phyloP scores from a whole-genome alignment of 2,329 filamentous ascomycete species.

The Colletotrichum spinosum region DNA sequence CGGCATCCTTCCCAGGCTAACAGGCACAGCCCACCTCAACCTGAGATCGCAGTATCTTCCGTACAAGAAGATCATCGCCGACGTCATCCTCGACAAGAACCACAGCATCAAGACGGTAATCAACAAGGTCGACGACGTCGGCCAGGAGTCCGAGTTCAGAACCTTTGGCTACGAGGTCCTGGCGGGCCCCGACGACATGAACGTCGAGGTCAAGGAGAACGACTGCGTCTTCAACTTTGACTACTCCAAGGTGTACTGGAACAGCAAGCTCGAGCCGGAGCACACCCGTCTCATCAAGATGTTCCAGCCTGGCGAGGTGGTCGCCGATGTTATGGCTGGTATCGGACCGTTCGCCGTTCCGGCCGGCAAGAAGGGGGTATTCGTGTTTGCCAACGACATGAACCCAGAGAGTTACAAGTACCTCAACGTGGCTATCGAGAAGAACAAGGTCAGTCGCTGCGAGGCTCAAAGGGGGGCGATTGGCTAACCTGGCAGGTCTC shows the following conservation, averaged over 20 bases:
- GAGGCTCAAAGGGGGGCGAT: not conserved
- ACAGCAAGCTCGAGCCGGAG: slow-evolving; percentile 89
- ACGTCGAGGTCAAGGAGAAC: slow-evolving; percentile 85
- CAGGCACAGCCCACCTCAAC: slow-evolving; percentile 81
- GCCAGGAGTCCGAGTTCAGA: slow-evolving; percentile 84
- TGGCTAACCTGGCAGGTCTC: slow-evolving; percentile 58
- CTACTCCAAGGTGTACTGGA: slow-evolving; percentile 98
- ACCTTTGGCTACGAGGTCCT: slow-evolving; percentile 95
- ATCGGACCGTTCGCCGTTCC: slow-evolving; percentile 96
- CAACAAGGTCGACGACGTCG: slow-evolving; percentile 93
- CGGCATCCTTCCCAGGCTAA: slow-evolving; percentile 26
- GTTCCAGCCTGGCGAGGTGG: slow-evolving; percentile 87
- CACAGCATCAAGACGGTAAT: slow-evolving; percentile 86
- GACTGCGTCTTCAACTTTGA: slow-evolving; percentile 92
- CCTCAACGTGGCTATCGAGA: slow-evolving; percentile 75
- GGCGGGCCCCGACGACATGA: slow-evolving; percentile 82
- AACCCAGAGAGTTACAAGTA: slow-evolving; percentile 88
- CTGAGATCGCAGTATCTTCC: slow-evolving; percentile 84
- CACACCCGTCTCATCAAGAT: slow-evolving; percentile 82
- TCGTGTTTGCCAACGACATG: slow-evolving; percentile 97
- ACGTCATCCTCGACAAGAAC: slow-evolving; percentile 93
- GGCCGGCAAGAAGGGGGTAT: slow-evolving; percentile 88
- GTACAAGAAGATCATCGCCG: slow-evolving; percentile 87
- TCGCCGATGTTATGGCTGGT: slow-evolving; percentile 97
- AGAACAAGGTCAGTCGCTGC: slow-evolving; percentile 77